Evolutionary conservation across 2,329 filamentous ascomycete genomes (phyloP).

Genomic region (Paraphaeosphaeria minitans): DNA sequence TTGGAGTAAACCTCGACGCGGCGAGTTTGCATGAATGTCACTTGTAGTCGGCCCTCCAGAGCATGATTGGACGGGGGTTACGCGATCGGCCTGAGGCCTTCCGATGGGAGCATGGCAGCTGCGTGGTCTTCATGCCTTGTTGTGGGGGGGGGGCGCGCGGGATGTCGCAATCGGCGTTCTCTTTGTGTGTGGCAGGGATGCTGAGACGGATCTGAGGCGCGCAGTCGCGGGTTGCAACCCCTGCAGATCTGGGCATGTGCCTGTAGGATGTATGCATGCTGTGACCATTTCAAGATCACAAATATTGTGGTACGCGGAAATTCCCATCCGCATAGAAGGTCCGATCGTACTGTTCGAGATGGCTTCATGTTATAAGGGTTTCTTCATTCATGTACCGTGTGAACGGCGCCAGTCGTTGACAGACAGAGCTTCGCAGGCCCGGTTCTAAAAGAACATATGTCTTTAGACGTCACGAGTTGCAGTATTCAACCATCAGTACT

Average conservation of each 20-base stretch:
- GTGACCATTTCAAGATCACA: background rate
- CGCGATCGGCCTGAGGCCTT: background rate
- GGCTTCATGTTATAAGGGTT: background rate
- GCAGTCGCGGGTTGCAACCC: background rate
- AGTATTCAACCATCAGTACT: background rate
- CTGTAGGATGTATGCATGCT: background rate
- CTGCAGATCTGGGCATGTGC: slow-evolving; percentile 4
- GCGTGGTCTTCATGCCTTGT: background rate
- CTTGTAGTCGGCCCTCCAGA: background rate
- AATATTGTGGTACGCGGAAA: background rate
- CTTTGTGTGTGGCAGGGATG: slow-evolving; percentile 5
- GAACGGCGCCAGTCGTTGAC: too few species aligned
- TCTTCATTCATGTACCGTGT: background rate
- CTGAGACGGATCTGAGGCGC: slow-evolving; percentile 17
- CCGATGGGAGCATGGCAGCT: background rate
- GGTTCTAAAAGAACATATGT: too few species aligned
- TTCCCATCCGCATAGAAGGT: background rate
- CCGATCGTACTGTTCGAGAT: background rate
- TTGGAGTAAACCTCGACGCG: background rate
- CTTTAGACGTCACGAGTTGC: too few species aligned
- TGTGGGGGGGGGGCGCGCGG: slow-evolving; percentile 1
- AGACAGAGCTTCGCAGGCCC: too few species aligned
- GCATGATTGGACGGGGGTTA: background rate
- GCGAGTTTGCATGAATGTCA: background rate
- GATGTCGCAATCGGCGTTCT: background rate